Base-by-base conservation (phyloP, 768 basidiomycete species). In the Xerocomellus amylosporus region DNA sequence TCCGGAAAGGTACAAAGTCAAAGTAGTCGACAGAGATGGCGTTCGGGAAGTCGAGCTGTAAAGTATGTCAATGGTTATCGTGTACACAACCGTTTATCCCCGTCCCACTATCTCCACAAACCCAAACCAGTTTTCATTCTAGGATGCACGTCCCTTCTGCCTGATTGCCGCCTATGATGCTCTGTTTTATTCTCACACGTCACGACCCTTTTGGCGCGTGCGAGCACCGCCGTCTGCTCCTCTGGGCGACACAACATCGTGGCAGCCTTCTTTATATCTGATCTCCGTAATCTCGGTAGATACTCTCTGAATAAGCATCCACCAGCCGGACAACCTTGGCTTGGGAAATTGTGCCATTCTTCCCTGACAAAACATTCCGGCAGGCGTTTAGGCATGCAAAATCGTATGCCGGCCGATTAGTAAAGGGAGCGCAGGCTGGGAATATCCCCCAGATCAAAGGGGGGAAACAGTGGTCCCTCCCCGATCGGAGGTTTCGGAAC, bases 1-100 rank as follows among this genome's bases (percentile, higher is more conserved):
- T 58, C 85, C 89, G 1, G 87, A 84, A 40, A 85, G 77, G 62
- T 96, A 91, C 77, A 92, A 87, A 70, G 86, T 95, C 60, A 93
- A 93, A 69, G 76, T 97, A 13, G 91, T 97, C 31, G 93, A 97
- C 74, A 93, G 87, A 73, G 88, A 95, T 66, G 95, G 95, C 47
- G 78, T 90, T 24, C 80, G 92, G 51, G 88, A 90, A 61, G 75
- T 95, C 52, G 85, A 91, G 64, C 65, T 96, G 61, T 89, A 75
- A 64, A 46, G 24, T 37, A 8, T 50, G 14, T 43, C 41, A 43
- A 26, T 34, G 34, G n/a, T 33, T 31, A 49, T 54, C 34, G 24
- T 56, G 50, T 64, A n/a, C n/a, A n/a, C n/a, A 51, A 41, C 45
- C 37, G 20, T 51, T 37, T 34, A 49, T 30, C 14, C 37, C 19